These are phyloP conservation scores for Rhodotorula sp. DNA, from an alignment of 1,284 basidiomycete genomes.

Conservation along the genomic window DNA sequence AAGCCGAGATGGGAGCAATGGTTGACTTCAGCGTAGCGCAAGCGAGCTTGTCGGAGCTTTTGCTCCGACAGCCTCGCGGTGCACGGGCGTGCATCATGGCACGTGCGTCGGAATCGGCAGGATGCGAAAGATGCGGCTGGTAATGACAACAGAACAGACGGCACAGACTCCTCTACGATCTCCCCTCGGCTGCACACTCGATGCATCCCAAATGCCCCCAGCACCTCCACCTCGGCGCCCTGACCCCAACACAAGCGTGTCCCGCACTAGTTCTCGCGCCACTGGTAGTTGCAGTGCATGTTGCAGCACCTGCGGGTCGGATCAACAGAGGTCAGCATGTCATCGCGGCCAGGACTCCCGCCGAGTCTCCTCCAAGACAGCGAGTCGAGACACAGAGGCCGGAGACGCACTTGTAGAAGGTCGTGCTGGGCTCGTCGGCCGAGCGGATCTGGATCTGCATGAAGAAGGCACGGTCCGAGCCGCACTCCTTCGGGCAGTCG, in stretches of 20 bases:
- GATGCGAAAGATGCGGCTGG: too few relatives aligned
- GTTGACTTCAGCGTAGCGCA: too few relatives aligned
- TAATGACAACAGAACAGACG: too few relatives aligned
- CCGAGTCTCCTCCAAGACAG: background rate
- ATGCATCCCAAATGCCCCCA: too few relatives aligned
- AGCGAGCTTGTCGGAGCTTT: too few relatives aligned
- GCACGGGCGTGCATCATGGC: too few relatives aligned
- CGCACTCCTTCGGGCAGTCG: conserved; percentile 81
- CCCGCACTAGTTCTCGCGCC: conserved; percentile 45
- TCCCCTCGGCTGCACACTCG: too few relatives aligned
- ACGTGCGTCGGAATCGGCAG: too few relatives aligned
- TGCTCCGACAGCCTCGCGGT: too few relatives aligned
- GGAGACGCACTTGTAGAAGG: conserved; percentile 65
- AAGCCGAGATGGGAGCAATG: too few relatives aligned
- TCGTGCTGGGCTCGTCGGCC: conserved; percentile 96
- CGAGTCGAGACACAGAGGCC: background rate
- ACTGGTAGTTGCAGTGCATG: conserved; percentile 47
- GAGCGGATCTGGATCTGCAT: conserved; percentile 95
- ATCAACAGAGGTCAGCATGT: background rate
- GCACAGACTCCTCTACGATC: too few relatives aligned
- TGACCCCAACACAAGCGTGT: background rate
- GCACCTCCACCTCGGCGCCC: too few relatives aligned
- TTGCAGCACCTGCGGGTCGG: conserved; percentile 42
- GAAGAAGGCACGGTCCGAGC: conserved; percentile 84
- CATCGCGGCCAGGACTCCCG: background rate